Evolutionary conservation across 2,329 filamentous ascomycete species (phyloP).

Genomic region (Beauveria asiatica): DNA sequence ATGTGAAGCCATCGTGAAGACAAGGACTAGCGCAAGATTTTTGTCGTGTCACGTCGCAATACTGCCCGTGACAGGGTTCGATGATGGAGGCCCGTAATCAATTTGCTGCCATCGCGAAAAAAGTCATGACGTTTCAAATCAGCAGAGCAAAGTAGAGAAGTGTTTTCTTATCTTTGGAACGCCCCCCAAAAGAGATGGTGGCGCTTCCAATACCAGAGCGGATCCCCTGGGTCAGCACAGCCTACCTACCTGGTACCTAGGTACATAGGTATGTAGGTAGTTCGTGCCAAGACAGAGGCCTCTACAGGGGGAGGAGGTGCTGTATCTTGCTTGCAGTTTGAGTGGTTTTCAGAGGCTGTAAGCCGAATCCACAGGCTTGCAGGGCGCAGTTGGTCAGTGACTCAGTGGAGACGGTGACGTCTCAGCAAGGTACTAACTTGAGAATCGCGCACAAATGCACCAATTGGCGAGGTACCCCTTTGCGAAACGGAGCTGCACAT

Average conservation of each 20-base stretch:
- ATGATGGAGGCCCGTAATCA: background rate
- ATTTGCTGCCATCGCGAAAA: background rate
- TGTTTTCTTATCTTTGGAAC: too few relatives aligned
- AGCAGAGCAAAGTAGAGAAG: too few relatives aligned
- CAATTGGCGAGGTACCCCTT: background rate
- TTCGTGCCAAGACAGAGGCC: too few relatives aligned
- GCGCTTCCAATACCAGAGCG: too few relatives aligned
- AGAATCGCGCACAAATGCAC: too few relatives aligned
- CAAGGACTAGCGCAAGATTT: background rate
- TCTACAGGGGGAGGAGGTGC: too few relatives aligned
- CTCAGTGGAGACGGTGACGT: too few relatives aligned
- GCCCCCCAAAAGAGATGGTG: too few relatives aligned
- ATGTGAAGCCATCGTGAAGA: background rate
- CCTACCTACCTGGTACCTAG: too few relatives aligned
- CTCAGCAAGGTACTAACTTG: too few relatives aligned
- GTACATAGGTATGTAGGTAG: too few relatives aligned
- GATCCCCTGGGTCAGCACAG: too few relatives aligned
- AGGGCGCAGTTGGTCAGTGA: background rate
- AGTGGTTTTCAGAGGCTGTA: background rate
- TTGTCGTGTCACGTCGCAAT: background rate
- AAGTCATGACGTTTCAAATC: constrained; percentile 6
- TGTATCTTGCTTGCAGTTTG: background rate
- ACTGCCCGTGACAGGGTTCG: background rate
- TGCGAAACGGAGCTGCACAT: constrained; percentile 7
- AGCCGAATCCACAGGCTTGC: background rate